Conservation (phyloP, 768 basidiomycete species). For the Mycena olivaceomarginata region DNA sequence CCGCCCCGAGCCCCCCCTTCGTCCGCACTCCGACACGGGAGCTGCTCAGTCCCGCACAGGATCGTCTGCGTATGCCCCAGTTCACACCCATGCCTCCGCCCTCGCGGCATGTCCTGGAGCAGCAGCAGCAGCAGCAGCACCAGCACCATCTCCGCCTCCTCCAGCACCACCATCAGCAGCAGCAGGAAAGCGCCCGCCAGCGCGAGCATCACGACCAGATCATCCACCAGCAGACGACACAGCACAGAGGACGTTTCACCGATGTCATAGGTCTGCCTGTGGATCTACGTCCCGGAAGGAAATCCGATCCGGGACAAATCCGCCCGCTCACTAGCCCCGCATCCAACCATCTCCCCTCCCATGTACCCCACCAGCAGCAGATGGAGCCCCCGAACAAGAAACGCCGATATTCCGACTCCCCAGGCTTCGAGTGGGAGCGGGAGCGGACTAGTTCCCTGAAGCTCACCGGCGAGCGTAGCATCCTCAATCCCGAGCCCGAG, state of each 20-base stretch:
- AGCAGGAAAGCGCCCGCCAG: conserved; percentile 40
- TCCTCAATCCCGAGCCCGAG: conserved; percentile 39
- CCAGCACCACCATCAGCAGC: conserved; percentile 48
- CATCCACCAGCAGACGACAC: conserved; percentile 48
- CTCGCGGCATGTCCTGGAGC: conserved; percentile 19
- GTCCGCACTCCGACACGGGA: conserved; percentile 15
- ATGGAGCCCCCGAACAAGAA: conserved; percentile 60
- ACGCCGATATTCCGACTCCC: conserved; percentile 65
- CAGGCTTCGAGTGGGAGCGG: conserved; percentile 30
- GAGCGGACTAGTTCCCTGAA: conserved; percentile 46
- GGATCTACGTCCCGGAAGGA: conserved; percentile 39
- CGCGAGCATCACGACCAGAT: conserved; percentile 48
- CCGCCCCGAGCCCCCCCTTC: conserved; percentile 27
- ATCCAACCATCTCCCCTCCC: conserved; percentile 30
- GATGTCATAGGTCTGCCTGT: conserved; percentile 21
- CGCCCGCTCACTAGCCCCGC: conserved; percentile 39
- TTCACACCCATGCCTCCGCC: conserved; percentile 12
- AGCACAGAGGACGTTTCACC: conserved; percentile 22
- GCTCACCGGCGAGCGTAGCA: conserved; percentile 39
- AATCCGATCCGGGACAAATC: conserved; percentile 48
- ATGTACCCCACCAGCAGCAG: conserved; percentile 24
- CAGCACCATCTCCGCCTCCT: conserved; percentile 45
- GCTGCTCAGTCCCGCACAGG: conserved; percentile 35
- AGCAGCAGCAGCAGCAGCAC: conserved; percentile 47
- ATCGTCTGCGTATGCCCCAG: conserved; percentile 30